phyloP scores from a whole-genome alignment of 805 yeast species.

The Alloascoidea hylecoeti region DNA sequence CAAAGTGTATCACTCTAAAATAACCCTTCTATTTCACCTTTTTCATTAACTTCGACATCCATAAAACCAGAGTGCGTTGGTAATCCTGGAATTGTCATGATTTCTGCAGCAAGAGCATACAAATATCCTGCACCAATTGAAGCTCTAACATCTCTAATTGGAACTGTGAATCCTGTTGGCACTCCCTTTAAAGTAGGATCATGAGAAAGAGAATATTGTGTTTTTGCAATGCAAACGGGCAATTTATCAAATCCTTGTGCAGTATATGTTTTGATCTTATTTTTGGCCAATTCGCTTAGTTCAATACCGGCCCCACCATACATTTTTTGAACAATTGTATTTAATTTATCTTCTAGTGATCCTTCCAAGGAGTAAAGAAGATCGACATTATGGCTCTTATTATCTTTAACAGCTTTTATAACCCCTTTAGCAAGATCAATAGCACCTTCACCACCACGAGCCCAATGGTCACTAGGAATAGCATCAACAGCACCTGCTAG shows the following conservation, averaged over 20 bases:
- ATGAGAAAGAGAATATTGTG: constrained; percentile 74
- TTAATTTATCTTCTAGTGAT: constrained; percentile 55
- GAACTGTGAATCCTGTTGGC: constrained; percentile 67
- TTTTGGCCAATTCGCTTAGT: constrained; percentile 52
- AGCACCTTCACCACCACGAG: constrained; percentile 76
- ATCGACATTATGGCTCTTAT: constrained; percentile 18
- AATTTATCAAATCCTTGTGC: constrained; percentile 64
- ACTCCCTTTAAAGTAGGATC: constrained; percentile 77
- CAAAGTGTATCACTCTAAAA: no score
- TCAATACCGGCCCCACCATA: constrained; percentile 68
- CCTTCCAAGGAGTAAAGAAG: constrained; percentile 50
- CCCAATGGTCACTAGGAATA: constrained; percentile 77
- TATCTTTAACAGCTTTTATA: constrained; percentile 41
- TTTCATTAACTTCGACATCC: constrained; percentile 72
- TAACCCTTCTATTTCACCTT: constrained; percentile 74
- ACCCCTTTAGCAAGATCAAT: constrained; percentile 60
- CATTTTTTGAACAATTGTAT: constrained; percentile 57
- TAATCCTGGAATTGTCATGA: constrained; percentile 77
- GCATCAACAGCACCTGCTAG: constrained; percentile 75
- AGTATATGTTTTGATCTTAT: constrained; percentile 53
- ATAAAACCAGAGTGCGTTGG: constrained; percentile 79
- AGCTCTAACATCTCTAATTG: constrained; percentile 68
- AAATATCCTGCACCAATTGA: constrained; percentile 77
- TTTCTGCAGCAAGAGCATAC: constrained; percentile 77
- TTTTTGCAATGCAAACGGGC: constrained; percentile 78